Evolutionary conservation across 1,284 basidiomycete species (phyloP).

Genomic region (Rhodotorula sp.): DNA sequence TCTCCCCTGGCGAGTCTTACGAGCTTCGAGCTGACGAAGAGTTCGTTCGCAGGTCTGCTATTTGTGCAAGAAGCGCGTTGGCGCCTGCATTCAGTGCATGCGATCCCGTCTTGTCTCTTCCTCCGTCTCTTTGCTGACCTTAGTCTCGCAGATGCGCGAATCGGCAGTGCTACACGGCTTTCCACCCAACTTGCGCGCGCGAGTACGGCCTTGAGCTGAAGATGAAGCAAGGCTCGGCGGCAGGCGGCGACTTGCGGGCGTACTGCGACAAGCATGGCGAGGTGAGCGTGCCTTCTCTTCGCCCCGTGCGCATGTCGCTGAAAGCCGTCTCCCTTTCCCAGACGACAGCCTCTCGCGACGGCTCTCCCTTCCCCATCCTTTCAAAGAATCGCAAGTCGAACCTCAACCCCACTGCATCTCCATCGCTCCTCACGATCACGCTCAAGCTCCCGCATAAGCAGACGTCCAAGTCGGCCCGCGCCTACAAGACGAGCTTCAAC

Average conservation of each 20-base stretch:
- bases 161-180: constrained; percentile 84
- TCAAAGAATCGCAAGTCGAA: too few relatives aligned
- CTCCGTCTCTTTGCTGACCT: not conserved
- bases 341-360: not conserved
- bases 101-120: too few relatives aligned
- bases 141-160: constrained; percentile 65
- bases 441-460: constrained; percentile 11
- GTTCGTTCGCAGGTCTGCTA: constrained; percentile 66
- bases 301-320: not conserved
- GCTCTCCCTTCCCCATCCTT: not conserved
- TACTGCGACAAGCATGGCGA: constrained; percentile 88
- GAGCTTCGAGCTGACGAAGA: not conserved
- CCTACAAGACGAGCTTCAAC: constrained; percentile 10
- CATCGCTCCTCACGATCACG: constrained; percentile 14
- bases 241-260: constrained; percentile 58
- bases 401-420: not conserved
- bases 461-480: constrained; percentile 9
- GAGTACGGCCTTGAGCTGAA: constrained; percentile 66
- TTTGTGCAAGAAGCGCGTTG: constrained; percentile 74
- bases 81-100: constrained; percentile 81
- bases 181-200: constrained; percentile 92
- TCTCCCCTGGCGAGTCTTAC: constrained; percentile 15
- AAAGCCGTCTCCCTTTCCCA: not conserved
- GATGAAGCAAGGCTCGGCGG: constrained; percentile 46
- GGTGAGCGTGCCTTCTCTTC: constrained; percentile 51